phyloP scores from a whole-genome alignment of 2,329 filamentous ascomycete genomes.

The Aspergillus neotritici region DNA sequence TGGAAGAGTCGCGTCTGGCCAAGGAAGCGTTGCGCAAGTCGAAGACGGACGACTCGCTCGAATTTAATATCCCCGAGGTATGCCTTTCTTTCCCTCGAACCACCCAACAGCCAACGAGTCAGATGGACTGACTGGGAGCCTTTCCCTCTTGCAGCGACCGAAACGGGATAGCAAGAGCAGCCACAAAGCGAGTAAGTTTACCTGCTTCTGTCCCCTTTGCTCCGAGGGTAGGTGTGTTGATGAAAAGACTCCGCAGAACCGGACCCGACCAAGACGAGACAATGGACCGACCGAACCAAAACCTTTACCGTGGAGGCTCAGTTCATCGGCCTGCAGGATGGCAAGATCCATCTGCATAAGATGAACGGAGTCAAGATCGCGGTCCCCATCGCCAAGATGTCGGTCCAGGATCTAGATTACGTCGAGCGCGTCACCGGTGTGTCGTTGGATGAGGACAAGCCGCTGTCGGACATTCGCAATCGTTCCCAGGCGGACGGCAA shows the following conservation, averaged over 20 bases:
- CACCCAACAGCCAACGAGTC: background rate
- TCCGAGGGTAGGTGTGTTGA: background rate
- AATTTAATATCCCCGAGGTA: constrained; percentile 61
- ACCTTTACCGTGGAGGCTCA: constrained; percentile 97
- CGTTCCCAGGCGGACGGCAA: constrained; percentile 33
- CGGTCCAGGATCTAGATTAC: constrained; percentile 86
- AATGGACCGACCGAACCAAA: constrained; percentile 91
- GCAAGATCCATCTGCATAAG: constrained; percentile 97
- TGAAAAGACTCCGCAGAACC: constrained; percentile 56
- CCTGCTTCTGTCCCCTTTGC: background rate
- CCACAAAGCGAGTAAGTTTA: constrained; percentile 65
- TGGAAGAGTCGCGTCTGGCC: constrained; percentile 77
- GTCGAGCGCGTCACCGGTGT: constrained; percentile 83
- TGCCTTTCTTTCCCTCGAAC: constrained; percentile 50
- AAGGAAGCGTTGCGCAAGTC: constrained; percentile 67
- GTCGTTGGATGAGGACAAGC: constrained; percentile 87
- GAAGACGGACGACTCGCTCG: constrained; percentile 50
- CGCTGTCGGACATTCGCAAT: constrained; percentile 71
- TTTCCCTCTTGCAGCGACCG: constrained; percentile 59
- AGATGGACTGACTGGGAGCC: constrained; percentile 55
- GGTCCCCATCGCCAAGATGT: constrained; percentile 93
- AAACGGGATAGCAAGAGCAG: constrained; percentile 63
- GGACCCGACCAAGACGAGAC: constrained; percentile 73
- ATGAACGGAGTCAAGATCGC: constrained; percentile 98
- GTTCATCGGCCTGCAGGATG: constrained; percentile 88